A percentile compares a stretch with the other conserved stretches of the same genome.
Conservation (phyloP, 768 basidiomycete species). For the Phylloporus arenicola region DNA sequence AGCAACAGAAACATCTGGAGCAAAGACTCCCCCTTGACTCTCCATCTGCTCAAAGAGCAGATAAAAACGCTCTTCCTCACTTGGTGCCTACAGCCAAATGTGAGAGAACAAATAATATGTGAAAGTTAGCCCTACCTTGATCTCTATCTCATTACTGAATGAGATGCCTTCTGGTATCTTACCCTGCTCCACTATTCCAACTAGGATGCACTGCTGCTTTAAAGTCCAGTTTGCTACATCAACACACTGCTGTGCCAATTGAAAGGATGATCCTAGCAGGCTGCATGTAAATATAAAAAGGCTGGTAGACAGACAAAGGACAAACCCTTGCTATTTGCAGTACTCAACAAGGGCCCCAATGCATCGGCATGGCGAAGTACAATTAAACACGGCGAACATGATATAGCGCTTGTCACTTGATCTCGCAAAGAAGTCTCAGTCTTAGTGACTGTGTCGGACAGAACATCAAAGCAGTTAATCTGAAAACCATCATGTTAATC, state of each 20-base stretch:
- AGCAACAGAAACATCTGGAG: constrained; percentile 74
- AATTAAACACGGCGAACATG: constrained; percentile 81
- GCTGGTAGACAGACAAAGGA: neutral
- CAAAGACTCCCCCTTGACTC: constrained; percentile 39
- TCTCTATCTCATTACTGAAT: constrained; percentile 81
- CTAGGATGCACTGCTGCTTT: constrained; percentile 67
- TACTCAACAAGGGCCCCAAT: constrained; percentile 55
- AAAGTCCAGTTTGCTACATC: constrained; percentile 50
- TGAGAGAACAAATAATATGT: neutral
- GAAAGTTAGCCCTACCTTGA: constrained; percentile 49
- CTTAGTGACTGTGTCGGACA: constrained; percentile 72
- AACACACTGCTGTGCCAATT: constrained; percentile 59
- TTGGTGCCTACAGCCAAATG: constrained; percentile 56
- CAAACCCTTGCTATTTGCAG: constrained; percentile 52
- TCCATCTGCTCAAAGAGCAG: constrained; percentile 45
- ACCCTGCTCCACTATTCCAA: constrained; percentile 68
- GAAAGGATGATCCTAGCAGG: constrained; percentile 49
- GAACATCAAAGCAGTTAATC: constrained; percentile 81
- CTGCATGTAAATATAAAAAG: neutral
- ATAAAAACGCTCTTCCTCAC: constrained; percentile 63
- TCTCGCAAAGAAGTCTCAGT: constrained; percentile 70
- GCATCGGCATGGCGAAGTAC: constrained; percentile 80
- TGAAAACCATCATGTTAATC: constrained; percentile 27
- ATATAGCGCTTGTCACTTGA: constrained; percentile 68
- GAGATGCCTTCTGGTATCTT: constrained; percentile 58